These are phyloP conservation scores for Fusarium sublunatum DNA, from an alignment of 2,329 filamentous ascomycete genomes.

Conservation along the genomic window DNA sequence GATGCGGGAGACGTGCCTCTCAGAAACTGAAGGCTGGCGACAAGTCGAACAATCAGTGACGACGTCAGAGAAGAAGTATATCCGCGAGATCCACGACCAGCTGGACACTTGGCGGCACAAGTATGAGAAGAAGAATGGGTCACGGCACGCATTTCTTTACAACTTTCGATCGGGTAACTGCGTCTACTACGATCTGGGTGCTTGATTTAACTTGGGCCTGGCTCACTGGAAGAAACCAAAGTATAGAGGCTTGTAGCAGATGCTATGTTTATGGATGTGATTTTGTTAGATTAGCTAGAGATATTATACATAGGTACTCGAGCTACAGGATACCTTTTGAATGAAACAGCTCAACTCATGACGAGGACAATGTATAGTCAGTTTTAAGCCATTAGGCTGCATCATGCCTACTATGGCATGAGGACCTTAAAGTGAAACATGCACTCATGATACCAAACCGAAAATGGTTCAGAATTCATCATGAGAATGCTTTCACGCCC, in stretches of 20 bases:
- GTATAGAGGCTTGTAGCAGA: not conserved
- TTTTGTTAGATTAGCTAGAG: conserved; percentile 7
- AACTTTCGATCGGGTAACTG: conserved; percentile 88
- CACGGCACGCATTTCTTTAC: conserved; percentile 85
- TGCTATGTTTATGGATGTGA: conserved; percentile 2
- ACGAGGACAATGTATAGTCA: not conserved
- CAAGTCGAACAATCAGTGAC: conserved; percentile 81
- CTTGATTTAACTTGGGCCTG: conserved; percentile 28
- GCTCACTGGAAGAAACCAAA: not conserved
- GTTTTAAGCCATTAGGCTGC: not conserved
- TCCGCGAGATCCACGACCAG: conserved; percentile 84
- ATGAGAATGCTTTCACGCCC: not conserved
- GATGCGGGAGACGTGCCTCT: conserved; percentile 78
- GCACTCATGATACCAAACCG: conserved; percentile 7
- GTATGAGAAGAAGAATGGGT: conserved; percentile 65
- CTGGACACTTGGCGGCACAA: conserved; percentile 71
- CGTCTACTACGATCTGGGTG: conserved; percentile 83
- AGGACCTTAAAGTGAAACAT: conserved; percentile 9
- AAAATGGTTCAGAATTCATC: not conserved
- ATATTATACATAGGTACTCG: not conserved
- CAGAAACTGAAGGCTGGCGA: conserved; percentile 86
- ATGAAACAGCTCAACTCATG: conserved; percentile 20
- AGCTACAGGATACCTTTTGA: conserved; percentile 8
- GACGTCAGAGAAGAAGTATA: conserved; percentile 81
- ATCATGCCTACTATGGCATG: not conserved